phyloP scores from a whole-genome alignment of 225 moss, liverwort and hornwort genomes.

The Pleurozium schreberi region DNA sequence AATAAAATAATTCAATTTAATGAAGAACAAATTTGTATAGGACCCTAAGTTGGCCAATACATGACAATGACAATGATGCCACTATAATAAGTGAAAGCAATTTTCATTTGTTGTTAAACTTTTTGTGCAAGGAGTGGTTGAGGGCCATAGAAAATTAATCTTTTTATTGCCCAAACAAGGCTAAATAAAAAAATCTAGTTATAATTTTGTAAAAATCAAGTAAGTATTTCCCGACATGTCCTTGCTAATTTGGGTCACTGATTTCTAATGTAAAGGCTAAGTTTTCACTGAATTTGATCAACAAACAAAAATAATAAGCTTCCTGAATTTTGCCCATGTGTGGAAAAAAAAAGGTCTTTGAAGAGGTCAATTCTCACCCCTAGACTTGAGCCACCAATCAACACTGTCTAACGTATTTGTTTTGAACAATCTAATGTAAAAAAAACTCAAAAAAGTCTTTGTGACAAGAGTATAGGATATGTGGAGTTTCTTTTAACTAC shows the following conservation, averaged over 20 bases:
- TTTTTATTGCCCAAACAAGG: neutral
- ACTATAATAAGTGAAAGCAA: neutral
- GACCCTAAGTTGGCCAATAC: neutral
- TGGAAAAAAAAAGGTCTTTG: too few species aligned
- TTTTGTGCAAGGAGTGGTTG: neutral
- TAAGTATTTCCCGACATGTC: neutral
- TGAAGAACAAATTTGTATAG: neutral
- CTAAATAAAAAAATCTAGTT: neutral
- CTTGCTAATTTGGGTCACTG: fast-evolving
- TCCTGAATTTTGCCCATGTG: fast-evolving
- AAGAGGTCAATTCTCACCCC: neutral
- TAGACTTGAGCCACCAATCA: fast-evolving
- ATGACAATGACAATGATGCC: neutral
- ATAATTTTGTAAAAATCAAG: neutral
- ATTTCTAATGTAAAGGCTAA: neutral
- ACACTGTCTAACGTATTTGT: neutral
- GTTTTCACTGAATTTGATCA: neutral
- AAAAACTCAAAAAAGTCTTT: neutral
- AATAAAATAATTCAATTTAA: neutral
- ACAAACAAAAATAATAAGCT: neutral
- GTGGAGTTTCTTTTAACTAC: neutral
- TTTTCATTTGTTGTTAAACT: neutral
- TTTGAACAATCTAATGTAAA: neutral
- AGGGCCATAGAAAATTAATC: neutral
- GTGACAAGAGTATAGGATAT: fast-evolving